Conservation (phyloP, 176 grass and related monocot genomes). For the Pontederia paniculata region DNA sequence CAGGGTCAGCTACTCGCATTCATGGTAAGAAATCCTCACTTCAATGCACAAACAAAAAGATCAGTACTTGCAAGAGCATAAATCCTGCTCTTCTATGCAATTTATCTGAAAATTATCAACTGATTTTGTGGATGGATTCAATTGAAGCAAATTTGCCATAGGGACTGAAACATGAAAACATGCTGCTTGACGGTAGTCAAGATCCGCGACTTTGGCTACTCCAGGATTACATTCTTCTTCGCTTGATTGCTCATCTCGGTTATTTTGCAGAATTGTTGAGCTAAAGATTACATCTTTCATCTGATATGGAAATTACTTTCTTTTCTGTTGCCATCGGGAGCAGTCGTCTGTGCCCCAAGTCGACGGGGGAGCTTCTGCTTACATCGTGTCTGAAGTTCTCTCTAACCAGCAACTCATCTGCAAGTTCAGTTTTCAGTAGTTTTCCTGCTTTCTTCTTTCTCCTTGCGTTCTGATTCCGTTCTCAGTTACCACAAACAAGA, state of each 20-base stretch:
- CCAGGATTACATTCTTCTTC: slow-evolving; percentile 34
- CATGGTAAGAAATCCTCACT: slow-evolving; percentile 39
- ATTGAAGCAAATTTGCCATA: slow-evolving; percentile 88
- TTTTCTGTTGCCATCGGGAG: slow-evolving; percentile 19
- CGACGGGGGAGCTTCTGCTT: slow-evolving; percentile 65
- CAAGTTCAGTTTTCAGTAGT: slow-evolving; percentile 44
- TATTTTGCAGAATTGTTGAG: background rate
- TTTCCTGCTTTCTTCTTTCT: background rate
- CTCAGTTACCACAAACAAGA: too few relatives aligned
- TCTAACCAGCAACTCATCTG: slow-evolving; percentile 50
- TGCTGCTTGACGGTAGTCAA: slow-evolving; percentile 77
- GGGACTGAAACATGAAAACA: slow-evolving; percentile 98
- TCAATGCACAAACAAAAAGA: slow-evolving; percentile 15
- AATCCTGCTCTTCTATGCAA: background rate
- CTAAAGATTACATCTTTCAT: slow-evolving; percentile 1
- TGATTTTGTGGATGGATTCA: too few relatives aligned
- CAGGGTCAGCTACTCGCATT: slow-evolving; percentile 93
- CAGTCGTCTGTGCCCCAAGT: slow-evolving; percentile 68
- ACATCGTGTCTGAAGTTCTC: slow-evolving; percentile 70
- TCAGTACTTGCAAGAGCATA: slow-evolving; percentile 3
- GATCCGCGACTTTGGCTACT: slow-evolving; percentile 98
- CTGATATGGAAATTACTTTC: too few relatives aligned
- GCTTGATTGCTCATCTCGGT: too few relatives aligned
- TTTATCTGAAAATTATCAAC: background rate
- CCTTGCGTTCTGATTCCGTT: background rate